These are phyloP conservation scores for Zymoseptoria passerinii DNA, from an alignment of 2,329 filamentous ascomycete genomes.

Conservation along the genomic window DNA sequence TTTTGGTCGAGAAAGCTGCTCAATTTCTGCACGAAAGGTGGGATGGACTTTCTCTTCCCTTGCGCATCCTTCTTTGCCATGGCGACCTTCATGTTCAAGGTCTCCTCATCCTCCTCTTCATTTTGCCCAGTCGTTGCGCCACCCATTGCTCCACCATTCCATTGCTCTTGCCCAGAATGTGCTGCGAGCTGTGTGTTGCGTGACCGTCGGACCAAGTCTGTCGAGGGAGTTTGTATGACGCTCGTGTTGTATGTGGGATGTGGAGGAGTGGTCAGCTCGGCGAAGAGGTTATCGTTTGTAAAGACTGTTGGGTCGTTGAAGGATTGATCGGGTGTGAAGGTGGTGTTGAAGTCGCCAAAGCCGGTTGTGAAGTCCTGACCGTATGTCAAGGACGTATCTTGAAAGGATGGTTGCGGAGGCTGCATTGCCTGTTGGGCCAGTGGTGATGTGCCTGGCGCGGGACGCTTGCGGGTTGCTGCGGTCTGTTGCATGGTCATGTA, in stretches of 20 bases:
- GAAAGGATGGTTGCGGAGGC: slow-evolving; percentile 23
- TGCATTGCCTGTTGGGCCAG: slow-evolving; percentile 44
- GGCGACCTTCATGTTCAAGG: slow-evolving; percentile 69
- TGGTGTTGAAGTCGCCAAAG: slow-evolving; percentile 23
- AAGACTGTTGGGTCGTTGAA: slow-evolving; percentile 32
- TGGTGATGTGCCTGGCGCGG: slow-evolving; percentile 64
- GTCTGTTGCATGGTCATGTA: neutral
- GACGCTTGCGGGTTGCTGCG: slow-evolving; percentile 51
- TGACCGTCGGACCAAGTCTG: slow-evolving; percentile 40
- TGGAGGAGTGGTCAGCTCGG: slow-evolving; percentile 22
- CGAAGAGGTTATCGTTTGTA: slow-evolving; percentile 28
- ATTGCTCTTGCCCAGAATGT: slow-evolving; percentile 28
- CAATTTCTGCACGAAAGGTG: slow-evolving; percentile 94
- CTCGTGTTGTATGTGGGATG: slow-evolving; percentile 17
- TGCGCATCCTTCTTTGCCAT: slow-evolving; percentile 81
- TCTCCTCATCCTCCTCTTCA: slow-evolving; percentile 55
- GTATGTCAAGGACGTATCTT: slow-evolving; percentile 41
- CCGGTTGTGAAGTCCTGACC: slow-evolving; percentile 29
- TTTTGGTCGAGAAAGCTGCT: slow-evolving; percentile 94
- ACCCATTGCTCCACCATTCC: slow-evolving; percentile 33
- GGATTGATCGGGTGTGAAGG: slow-evolving; percentile 22
- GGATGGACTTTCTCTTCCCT: slow-evolving; percentile 87
- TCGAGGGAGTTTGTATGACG: slow-evolving; percentile 24
- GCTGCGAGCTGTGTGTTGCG: slow-evolving; percentile 38
- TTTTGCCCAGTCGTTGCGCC: slow-evolving; percentile 41